These are phyloP conservation scores for Vicia sativa DNA, from an alignment of 306 rosid genomes.

Conservation along the genomic window DNA sequence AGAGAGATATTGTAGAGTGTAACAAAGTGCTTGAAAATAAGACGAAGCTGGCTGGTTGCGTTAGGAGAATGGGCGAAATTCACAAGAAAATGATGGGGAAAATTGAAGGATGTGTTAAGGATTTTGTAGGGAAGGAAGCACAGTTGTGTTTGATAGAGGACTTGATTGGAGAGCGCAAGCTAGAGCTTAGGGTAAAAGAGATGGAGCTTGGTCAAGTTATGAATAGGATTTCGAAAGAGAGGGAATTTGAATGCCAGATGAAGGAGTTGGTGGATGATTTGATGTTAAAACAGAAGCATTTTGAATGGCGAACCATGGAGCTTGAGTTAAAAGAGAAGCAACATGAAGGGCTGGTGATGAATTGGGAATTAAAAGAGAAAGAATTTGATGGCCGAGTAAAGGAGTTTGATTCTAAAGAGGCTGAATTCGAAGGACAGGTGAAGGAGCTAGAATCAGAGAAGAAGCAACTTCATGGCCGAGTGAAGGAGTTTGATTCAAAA, in stretches of 20 bases:
- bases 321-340: background rate
- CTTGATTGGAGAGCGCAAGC: slow-evolving; percentile 13
- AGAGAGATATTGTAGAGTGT: too few species aligned
- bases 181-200: slow-evolving; percentile 11
- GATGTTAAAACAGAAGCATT: background rate
- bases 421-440: too few species aligned
- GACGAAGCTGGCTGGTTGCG: too few species aligned
- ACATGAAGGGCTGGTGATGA: background rate
- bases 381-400: background rate
- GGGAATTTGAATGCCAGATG: background rate
- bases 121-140: slow-evolving; percentile 27
- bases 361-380: background rate
- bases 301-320: background rate
- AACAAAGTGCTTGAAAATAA: too few species aligned
- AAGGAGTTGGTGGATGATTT: too few species aligned
- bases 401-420: too few species aligned
- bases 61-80: too few species aligned
- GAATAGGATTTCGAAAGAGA: background rate
- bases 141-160: slow-evolving; percentile 4
- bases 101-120: slow-evolving; percentile 25
- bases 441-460: too few species aligned
- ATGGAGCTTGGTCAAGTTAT: background rate
- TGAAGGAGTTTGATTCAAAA: too few species aligned
- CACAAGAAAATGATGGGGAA: slow-evolving; percentile 4
- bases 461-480: too few species aligned